Conservation (phyloP, 192 early-diverging fungal genomes). For the Ramicandelaber brevisporus region DNA sequence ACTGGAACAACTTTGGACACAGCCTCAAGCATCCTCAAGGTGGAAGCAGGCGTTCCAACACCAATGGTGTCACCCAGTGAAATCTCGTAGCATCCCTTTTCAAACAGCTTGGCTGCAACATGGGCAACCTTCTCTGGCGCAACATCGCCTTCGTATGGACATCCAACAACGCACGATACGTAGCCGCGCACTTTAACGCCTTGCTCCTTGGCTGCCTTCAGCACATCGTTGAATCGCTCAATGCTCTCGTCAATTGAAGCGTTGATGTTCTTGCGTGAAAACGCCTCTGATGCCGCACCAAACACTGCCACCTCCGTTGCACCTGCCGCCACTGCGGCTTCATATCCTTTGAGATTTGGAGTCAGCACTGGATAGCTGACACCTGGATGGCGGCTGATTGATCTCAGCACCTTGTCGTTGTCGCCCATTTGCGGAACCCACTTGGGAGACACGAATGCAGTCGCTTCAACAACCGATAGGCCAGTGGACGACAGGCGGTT, state of each 20-base stretch:
- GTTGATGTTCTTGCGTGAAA: conserved; percentile 79
- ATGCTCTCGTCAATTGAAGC: conserved; percentile 68
- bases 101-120: conserved; percentile 41
- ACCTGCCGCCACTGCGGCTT: conserved; percentile 50
- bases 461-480: conserved; percentile 64
- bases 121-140: conserved; percentile 36
- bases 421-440: conserved; percentile 96
- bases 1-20: conserved; percentile 44
- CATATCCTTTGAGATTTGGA: conserved; percentile 68
- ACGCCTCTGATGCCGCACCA: conserved; percentile 64
- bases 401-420: conserved; percentile 38
- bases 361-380: conserved; percentile 72
- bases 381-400: conserved; percentile 27
- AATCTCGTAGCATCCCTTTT: conserved; percentile 93
- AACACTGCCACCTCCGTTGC: conserved; percentile 82
- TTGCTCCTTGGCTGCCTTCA: conserved; percentile 26
- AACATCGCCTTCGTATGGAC: conserved; percentile 73
- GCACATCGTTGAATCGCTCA: conserved; percentile 36
- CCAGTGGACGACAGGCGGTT: conserved; percentile 54
- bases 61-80: conserved; percentile 93
- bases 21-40: conserved; percentile 36
- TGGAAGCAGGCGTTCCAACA: conserved; percentile 45
- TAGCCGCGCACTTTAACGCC: conserved; percentile 52
- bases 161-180: conserved; percentile 74
- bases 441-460: conserved; percentile 87